Base-by-base conservation (phyloP, 768 basidiomycete species). In the Xanthoconium purpureum region DNA sequence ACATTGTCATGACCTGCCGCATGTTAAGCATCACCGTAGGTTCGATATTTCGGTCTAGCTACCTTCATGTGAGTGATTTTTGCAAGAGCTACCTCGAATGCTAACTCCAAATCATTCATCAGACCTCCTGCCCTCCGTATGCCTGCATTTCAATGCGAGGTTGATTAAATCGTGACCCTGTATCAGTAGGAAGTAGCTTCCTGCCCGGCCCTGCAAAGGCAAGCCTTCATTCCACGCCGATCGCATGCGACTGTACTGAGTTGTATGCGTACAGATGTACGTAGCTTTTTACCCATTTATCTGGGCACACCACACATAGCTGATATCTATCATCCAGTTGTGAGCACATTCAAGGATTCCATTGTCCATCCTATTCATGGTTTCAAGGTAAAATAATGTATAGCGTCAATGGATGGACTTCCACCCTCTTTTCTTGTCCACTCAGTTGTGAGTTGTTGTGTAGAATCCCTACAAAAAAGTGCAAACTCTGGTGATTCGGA, bases 1-100 rank as follows among this genome's bases (percentile, higher is more conserved):
- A 24, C 24, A 4, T 4, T n/a, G 5, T 2, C 12, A 13, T 39
- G 10, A 18, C 13, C 4, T 6, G 10, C 24, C 14, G 3, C 9
- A 14, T n/a, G 15, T 15, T 44, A 2, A 33, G 0, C 1, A 43
- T 35, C 30, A 10, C 35, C 33, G 11, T 50, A 61, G 60, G 58
- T 60, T 42, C 58, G 59, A 24, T 61, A 61, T 39, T 20, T 24
- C 17, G 59, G 59, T 6, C 46, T 55, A 18, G 37, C 6, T 15
- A 18, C 6, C 15, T 9, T 55, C 5, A 33, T 36, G 59, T 60
- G n/a, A 47, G 59, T 39, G 10, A 12, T 10, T 2, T 40, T 20
- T 8, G 11, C 20, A 29, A 2, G 2, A 5, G 11, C 8, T 9
- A 15, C 15, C 3, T 7, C 3, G 13, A 29, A 33, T 15, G 0